Evolutionary conservation across 768 basidiomycete species (phyloP), one percentile per base, ranked within the genome.

Genomic region (Cubamyces sp.): DNA sequence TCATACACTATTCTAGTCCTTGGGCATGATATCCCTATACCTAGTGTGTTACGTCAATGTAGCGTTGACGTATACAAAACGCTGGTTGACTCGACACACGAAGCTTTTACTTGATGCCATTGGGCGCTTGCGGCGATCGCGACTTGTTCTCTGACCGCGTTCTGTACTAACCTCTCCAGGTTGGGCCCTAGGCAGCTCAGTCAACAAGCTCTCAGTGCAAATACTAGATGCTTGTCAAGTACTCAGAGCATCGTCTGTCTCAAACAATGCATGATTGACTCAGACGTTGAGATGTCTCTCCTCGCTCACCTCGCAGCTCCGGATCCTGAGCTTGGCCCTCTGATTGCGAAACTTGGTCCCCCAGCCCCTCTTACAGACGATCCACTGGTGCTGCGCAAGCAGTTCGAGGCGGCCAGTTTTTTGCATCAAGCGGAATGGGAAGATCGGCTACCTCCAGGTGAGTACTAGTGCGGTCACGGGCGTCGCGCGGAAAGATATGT

Each of bases 1-100:
- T 61, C 57, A 43, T 64, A 60, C 51, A 62, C 43, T 57, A 62
- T 55, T 62, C 54, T 62, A 62, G 48, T 55, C 47, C 34, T 41
- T 49, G 26, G 48, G 48, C 48, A 12, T 49, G 28, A 30, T 23
- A 21, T 14, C 19, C 23, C 19, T 49, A 15, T 25, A 21, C 43
- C n/a, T 9, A 9, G 2, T 45, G n/a, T 11, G 21, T 8, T 19
- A 3, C 28, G 28, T 30, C 28, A 8, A 8, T 30, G 28, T 30
- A 3, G 28, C 28, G 28, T 3, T 30, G 28, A 30, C n/a, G n/a
- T n/a, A n/a, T n/a, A n/a, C n/a, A n/a, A n/a, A n/a, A n/a, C n/a
- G n/a, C n/a, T n/a, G n/a, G n/a, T n/a, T n/a, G n/a, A n/a, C n/a
- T n/a, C n/a, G n/a, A n/a, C n/a, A n/a, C n/a, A n/a, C n/a, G n/a